phyloP scores from a whole-genome alignment of 2,329 filamentous ascomycete genomes.

The Ophiostoma quercus region DNA sequence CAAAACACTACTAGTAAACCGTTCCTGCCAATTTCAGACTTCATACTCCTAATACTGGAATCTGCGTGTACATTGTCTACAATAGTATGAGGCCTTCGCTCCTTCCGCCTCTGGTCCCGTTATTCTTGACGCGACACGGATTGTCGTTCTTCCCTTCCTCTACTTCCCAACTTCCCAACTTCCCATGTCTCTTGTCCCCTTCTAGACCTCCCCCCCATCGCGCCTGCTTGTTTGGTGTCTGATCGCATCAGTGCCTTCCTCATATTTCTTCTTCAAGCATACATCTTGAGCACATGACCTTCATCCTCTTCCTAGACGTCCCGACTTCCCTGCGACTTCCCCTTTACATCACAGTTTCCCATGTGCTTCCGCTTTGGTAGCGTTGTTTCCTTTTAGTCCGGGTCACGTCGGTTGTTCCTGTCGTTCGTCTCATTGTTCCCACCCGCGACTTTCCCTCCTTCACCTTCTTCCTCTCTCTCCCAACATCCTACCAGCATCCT shows the following conservation, averaged over 20 bases:
- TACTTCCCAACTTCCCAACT: slow-evolving; percentile 2
- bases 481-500: background rate
- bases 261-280: background rate
- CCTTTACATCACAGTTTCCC: background rate
- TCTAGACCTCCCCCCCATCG: background rate
- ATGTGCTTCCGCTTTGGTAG: background rate
- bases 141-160: slow-evolving; percentile 25
- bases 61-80: slow-evolving; percentile 15
- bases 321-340: background rate
- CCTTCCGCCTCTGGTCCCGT: slow-evolving; percentile 23
- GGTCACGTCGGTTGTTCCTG: slow-evolving; percentile 11
- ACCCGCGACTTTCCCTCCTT: background rate
- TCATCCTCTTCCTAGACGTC: background rate
- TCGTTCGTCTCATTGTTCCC: background rate
- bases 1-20: slow-evolving; percentile 10
- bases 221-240: slow-evolving; percentile 15
- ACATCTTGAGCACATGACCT: background rate
- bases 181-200: slow-evolving; percentile 1
- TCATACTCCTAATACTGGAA: background rate
- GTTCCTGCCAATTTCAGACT: slow-evolving; percentile 18
- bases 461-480: background rate
- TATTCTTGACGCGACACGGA: slow-evolving; percentile 26
- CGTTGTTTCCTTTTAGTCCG: slow-evolving; percentile 5
- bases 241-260: slow-evolving; percentile 15
- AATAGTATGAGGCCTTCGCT: slow-evolving; percentile 18